phyloP scores from a whole-genome alignment of 2,329 filamentous ascomycete species.

The Ceratocystis diversiconidia region DNA sequence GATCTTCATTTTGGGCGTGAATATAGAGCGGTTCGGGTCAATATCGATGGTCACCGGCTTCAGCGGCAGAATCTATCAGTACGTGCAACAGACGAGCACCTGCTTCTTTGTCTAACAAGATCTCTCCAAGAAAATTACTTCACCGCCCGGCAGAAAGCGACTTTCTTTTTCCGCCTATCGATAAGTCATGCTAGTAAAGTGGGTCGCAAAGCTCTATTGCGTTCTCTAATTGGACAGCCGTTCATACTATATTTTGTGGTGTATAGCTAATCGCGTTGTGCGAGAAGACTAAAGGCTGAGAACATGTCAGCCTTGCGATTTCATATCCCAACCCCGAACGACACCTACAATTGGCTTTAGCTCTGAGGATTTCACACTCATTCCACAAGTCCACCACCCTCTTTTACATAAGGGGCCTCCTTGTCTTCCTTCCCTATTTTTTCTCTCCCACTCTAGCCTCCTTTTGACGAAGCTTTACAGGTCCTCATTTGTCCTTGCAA shows the following conservation, averaged over 20 bases:
- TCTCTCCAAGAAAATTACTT: constrained; percentile 15
- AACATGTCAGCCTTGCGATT: constrained; percentile 1
- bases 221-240: constrained; percentile 2
- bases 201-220: not conserved
- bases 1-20: constrained; percentile 34
- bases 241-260: not conserved
- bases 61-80: not conserved
- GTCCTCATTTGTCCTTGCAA: not conserved
- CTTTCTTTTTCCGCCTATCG: constrained; percentile 14
- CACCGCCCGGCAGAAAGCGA: constrained; percentile 18
- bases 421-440: not conserved
- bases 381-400: not conserved
- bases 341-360: not conserved
- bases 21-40: not conserved
- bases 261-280: not conserved
- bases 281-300: not conserved
- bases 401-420: not conserved
- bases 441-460: too few relatives aligned
- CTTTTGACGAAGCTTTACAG: not conserved
- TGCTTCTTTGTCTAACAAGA: not conserved
- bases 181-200: not conserved
- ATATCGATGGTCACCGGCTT: not conserved
- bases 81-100: not conserved
- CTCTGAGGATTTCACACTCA: not conserved
- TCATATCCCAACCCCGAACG: not conserved